These are phyloP conservation scores for Apophysomyces trapeziformis DNA, from an alignment of 371 early-diverging fungal species.

Conservation along the genomic window DNA sequence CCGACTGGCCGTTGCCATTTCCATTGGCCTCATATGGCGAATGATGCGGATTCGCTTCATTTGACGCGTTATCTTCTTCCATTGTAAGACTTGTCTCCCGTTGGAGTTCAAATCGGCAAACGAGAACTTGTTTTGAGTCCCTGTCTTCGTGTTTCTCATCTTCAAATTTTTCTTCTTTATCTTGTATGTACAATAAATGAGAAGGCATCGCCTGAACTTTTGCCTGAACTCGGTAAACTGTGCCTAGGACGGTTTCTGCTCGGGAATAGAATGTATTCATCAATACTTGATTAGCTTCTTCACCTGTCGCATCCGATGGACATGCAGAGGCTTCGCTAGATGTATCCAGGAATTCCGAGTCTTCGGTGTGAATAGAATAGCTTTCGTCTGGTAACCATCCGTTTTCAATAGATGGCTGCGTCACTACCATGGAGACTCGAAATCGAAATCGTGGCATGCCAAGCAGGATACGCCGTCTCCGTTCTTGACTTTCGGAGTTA, in stretches of 20 bases:
- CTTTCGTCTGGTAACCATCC: slow-evolving; percentile 17
- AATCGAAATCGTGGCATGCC: slow-evolving; percentile 48
- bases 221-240: slow-evolving; percentile 39
- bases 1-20: neutral
- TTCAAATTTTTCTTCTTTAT: slow-evolving; percentile 15
- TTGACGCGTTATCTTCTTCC: neutral
- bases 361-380: slow-evolving; percentile 1
- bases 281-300: slow-evolving; percentile 6
- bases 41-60: slow-evolving; percentile 15
- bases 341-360: neutral
- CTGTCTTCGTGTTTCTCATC: slow-evolving; percentile 11
- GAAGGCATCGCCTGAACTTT: slow-evolving; percentile 42
- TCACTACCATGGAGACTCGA: slow-evolving; percentile 27
- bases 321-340: neutral
- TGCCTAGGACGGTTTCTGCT: slow-evolving; percentile 37
- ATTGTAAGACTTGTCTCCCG: slow-evolving; percentile 18
- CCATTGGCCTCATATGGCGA: neutral
- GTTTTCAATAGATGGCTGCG: slow-evolving; percentile 26
- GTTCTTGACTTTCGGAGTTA: slow-evolving; percentile 33
- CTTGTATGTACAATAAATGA: slow-evolving; percentile 20
- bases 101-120: slow-evolving; percentile 49
- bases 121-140: slow-evolving; percentile 21
- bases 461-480: slow-evolving; percentile 34
- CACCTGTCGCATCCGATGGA: neutral
- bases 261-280: slow-evolving; percentile 39